phyloP scores from a whole-genome alignment of 129 eudicot genomes.

The Flaveria trinervia region DNA sequence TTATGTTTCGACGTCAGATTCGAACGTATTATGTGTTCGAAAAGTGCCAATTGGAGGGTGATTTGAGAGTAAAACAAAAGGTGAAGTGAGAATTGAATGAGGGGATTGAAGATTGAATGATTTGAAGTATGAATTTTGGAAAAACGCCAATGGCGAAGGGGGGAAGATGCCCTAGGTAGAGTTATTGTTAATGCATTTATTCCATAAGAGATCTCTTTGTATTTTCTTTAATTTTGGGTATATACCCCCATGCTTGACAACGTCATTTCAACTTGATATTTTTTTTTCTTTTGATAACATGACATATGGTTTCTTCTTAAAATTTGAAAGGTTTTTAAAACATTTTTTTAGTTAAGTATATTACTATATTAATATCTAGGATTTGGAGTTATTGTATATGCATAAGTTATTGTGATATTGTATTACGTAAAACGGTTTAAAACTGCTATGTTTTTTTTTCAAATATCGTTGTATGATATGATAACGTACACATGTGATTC shows the following conservation, averaged over 20 bases:
- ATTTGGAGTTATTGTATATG: too few relatives aligned
- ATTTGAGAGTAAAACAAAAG: constrained; percentile 4
- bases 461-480: too few relatives aligned
- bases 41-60: constrained; percentile 14
- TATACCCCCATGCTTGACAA: constrained; percentile 17
- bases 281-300: not conserved
- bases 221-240: constrained; percentile 30
- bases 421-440: too few relatives aligned
- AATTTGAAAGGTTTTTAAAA: not conserved
- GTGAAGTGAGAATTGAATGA: constrained; percentile 21
- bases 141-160: constrained; percentile 25
- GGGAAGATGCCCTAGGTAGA: constrained; percentile 35
- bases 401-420: too few relatives aligned
- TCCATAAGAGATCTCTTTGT: constrained; percentile 29
- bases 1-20: constrained; percentile 24
- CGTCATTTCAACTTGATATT: constrained; percentile 1
- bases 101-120: not conserved
- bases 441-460: too few relatives aligned
- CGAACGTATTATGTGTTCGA: not conserved
- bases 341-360: not conserved
- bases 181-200: constrained; percentile 32
- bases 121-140: constrained; percentile 15
- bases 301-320: not conserved
- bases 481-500: too few relatives aligned
- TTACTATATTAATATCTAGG: not conserved